A percentile compares a stretch with the other conserved stretches of the same genome.
These are phyloP conservation scores for Cutaneotrichosporon sp. DNA, from an alignment of 1,284 basidiomycete genomes.

Conservation along the genomic window DNA sequence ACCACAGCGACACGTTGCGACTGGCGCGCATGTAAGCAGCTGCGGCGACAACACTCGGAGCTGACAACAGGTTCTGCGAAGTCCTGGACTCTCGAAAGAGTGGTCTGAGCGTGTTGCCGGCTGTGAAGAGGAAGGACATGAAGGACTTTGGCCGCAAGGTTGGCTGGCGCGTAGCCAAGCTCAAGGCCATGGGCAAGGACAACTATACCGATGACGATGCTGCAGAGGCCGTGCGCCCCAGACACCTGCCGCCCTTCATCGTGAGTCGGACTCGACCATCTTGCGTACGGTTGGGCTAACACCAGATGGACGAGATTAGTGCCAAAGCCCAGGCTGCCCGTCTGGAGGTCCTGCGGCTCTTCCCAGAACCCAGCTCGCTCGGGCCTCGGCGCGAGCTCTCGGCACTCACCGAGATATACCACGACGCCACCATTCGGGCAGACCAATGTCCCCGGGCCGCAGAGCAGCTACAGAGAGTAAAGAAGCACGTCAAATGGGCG, in stretches of 20 bases:
- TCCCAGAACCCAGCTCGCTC: conserved; percentile 18
- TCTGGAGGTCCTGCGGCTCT: conserved; percentile 24
- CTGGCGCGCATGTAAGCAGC: conserved; percentile 35
- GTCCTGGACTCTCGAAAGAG: conserved; percentile 46
- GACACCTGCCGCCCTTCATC: conserved; percentile 29
- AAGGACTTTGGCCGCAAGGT: conserved; percentile 24
- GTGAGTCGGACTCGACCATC: too few species aligned
- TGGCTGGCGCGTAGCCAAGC: conserved; percentile 35
- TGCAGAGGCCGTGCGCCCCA: conserved; percentile 12
- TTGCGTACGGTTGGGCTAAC: too few species aligned
- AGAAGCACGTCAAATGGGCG: conserved; percentile 1
- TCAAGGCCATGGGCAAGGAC: conserved; percentile 18
- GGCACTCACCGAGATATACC: not conserved
- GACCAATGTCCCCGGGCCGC: not conserved
- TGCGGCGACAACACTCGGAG: too few species aligned
- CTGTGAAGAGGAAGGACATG: conserved; percentile 25
- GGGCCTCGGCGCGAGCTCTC: not conserved
- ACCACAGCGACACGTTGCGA: conserved; percentile 33
- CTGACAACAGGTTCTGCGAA: conserved; percentile 24
- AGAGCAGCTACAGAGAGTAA: conserved; percentile 1
- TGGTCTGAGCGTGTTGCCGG: conserved; percentile 31
- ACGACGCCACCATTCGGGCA: not conserved
- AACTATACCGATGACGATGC: conserved; percentile 1
- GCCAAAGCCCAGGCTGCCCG: conserved; percentile 16
- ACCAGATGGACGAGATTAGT: conserved; percentile 41